Percentiles rank a stretch among this genome's conserved stretches.
phyloP scores from a whole-genome alignment of 2,329 filamentous ascomycete genomes.

The Trichophyton benhamiae region DNA sequence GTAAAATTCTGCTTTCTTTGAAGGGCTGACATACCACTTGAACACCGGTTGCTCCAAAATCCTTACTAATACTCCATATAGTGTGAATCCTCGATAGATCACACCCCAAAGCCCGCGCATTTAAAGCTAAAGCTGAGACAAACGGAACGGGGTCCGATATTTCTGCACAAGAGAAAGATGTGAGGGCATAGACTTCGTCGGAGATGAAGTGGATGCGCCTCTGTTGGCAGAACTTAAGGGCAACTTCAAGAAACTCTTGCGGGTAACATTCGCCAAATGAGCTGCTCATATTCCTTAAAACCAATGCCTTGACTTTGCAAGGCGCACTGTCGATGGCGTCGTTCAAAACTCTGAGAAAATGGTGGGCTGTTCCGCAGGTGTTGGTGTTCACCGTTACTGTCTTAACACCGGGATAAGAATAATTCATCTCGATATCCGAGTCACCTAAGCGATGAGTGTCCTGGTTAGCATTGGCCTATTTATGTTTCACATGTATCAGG shows the following conservation, averaged over 20 bases:
- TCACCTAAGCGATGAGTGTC: slow-evolving; percentile 9
- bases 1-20: neutral
- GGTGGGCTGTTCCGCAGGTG: slow-evolving; percentile 12
- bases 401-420: slow-evolving; percentile 12
- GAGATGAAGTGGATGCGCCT: slow-evolving; percentile 19
- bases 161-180: slow-evolving; percentile 12
- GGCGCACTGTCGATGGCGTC: slow-evolving; percentile 11
- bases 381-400: slow-evolving; percentile 14
- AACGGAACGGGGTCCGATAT: slow-evolving; percentile 12
- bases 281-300: slow-evolving; percentile 21
- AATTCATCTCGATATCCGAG: slow-evolving; percentile 14
- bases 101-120: slow-evolving; percentile 10
- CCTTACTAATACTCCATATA: slow-evolving; percentile 16
- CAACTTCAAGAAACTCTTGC: slow-evolving; percentile 13
- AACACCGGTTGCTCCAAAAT: slow-evolving; percentile 16
- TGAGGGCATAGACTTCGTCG: slow-evolving; percentile 20
- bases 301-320: slow-evolving; percentile 15
- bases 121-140: slow-evolving; percentile 13
- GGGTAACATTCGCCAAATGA: slow-evolving; percentile 19
- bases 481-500: neutral
- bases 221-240: slow-evolving; percentile 17
- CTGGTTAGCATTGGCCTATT: neutral
- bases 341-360: slow-evolving; percentile 13
- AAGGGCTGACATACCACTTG: slow-evolving; percentile 13
- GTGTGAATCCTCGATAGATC: slow-evolving; percentile 16